Base-by-base conservation (phyloP, 2,329 filamentous ascomycete species). In the Pseudogymnoascus sp. region DNA sequence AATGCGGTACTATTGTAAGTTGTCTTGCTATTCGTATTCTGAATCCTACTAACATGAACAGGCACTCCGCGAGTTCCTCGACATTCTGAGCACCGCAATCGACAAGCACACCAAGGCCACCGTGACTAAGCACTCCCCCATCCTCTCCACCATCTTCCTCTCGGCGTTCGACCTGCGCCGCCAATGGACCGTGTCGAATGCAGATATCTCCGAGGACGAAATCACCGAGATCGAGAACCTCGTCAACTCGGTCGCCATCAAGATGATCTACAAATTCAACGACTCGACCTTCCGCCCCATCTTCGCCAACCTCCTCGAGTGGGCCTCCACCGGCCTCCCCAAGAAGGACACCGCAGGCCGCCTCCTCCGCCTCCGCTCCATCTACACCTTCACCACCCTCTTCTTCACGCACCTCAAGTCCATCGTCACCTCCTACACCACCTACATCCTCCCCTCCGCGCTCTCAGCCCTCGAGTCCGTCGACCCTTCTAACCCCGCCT, bases 201-300 rank as follows among this genome's bases (percentile, higher is more conserved):
- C 70, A 62, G 69, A 70, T 10, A 74, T 79, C 44, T 70, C 66
- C 37, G 71, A 79, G 14, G 76, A 81, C 13, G 77, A 82, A 50
- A 74, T 90, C 5, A 75, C 79, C 19, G 78, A 81, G 44, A 79
- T 91, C 11, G 91, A 96, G 72, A 77, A 78, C 1, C 78, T 80
- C 10, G 72, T 90, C 68, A 88, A 91, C 72, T 83, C 88, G 8
- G 85, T 89, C 11, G 85, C 87, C 0, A 83, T 99, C 64, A 90
- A 91, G 75, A 95, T 97, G 86, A 89, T 96, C 62, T 91, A 96
- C 79, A 97, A 97, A 80, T 84, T 99, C 66, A 97, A 97, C 76
- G 95, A 99, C 73, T 87, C 89, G 0, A 86, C 89, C 0, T 99
- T 99, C 85, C 84, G 93, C 11, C 96, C 95, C 0, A 86, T 99